These are phyloP conservation scores for Suillus discolor DNA, from an alignment of 768 basidiomycete genomes.

Conservation along the genomic window DNA sequence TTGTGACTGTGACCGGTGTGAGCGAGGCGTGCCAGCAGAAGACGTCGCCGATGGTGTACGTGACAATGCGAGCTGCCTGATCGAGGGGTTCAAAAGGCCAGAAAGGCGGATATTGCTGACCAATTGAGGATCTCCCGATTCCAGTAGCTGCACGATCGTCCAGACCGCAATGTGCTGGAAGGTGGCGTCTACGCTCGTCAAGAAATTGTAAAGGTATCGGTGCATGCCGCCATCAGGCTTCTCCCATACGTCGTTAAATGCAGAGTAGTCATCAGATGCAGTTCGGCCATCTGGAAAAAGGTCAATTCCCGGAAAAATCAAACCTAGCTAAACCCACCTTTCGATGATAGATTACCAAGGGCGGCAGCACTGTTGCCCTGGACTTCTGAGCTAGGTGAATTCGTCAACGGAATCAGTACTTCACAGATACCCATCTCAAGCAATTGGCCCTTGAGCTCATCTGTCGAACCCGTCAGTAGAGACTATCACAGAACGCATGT, in stretches of 20 bases:
- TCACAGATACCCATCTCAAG: slow-evolving; percentile 99
- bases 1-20: slow-evolving; percentile 66
- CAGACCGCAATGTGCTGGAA: slow-evolving; percentile 99
- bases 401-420: slow-evolving; percentile 94
- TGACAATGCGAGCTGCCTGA: slow-evolving; percentile 78
- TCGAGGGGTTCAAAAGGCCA: slow-evolving; percentile 77
- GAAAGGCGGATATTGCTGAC: slow-evolving; percentile 91
- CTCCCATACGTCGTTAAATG: slow-evolving; percentile 98
- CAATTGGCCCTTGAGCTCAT: slow-evolving; percentile 95
- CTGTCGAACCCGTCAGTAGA: slow-evolving; percentile 42
- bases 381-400: slow-evolving; percentile 95
- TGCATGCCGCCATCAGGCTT: slow-evolving; percentile 98
- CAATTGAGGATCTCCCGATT: slow-evolving; percentile 93
- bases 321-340: slow-evolving; percentile 53
- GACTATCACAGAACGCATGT: not conserved
- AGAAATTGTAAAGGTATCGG: slow-evolving; percentile 89
- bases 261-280: slow-evolving; percentile 86
- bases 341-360: slow-evolving; percentile 95
- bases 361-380: slow-evolving; percentile 99
- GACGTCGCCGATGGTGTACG: slow-evolving; percentile 70
- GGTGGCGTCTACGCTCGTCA: slow-evolving; percentile 91
- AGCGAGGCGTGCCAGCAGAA: slow-evolving; percentile 73
- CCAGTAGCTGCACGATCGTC: slow-evolving; percentile 97
- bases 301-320: not conserved
- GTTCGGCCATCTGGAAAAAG: slow-evolving; percentile 63